Evolutionary conservation across 768 basidiomycete genomes (phyloP).

Genomic region (Podaxis rugospora): DNA sequence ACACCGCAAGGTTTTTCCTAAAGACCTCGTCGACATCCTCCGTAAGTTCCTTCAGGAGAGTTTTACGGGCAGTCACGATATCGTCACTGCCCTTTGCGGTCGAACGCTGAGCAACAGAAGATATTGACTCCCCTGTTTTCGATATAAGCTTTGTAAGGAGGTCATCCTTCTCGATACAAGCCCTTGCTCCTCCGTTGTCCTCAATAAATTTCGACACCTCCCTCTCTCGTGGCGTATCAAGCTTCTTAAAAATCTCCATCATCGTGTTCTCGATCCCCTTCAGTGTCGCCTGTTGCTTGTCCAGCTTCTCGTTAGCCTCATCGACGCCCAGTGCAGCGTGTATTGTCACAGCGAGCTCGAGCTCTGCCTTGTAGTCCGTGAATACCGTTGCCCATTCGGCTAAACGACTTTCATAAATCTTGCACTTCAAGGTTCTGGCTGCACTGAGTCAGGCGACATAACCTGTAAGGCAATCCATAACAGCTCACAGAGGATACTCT

Average conservation of each 20-base stretch:
- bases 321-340: slow-evolving; percentile 29
- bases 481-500: slow-evolving; percentile 32
- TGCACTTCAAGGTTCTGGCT: slow-evolving; percentile 26
- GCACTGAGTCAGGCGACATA: neutral
- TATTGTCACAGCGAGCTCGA: slow-evolving; percentile 25
- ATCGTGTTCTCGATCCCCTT: slow-evolving; percentile 20
- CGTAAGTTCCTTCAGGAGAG: slow-evolving; percentile 27
- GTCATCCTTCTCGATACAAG: slow-evolving; percentile 26
- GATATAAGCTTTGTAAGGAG: slow-evolving; percentile 21
- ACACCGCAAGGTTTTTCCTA: slow-evolving; percentile 33
- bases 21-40: slow-evolving; percentile 36
- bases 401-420: slow-evolving; percentile 29
- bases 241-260: slow-evolving; percentile 25
- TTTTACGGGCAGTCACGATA: slow-evolving; percentile 18
- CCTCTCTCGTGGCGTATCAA: slow-evolving; percentile 30
- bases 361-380: slow-evolving; percentile 23
- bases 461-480: neutral
- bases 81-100: slow-evolving; percentile 1
- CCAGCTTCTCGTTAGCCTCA: slow-evolving; percentile 23
- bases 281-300: slow-evolving; percentile 16
- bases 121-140: slow-evolving; percentile 15
- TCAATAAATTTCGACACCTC: slow-evolving; percentile 27
- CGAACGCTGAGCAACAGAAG: slow-evolving; percentile 1
- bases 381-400: slow-evolving; percentile 26
- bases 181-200: slow-evolving; percentile 27